Conservation (phyloP, 2,329 filamentous ascomycete species). For the Colletotrichum falcatum region DNA sequence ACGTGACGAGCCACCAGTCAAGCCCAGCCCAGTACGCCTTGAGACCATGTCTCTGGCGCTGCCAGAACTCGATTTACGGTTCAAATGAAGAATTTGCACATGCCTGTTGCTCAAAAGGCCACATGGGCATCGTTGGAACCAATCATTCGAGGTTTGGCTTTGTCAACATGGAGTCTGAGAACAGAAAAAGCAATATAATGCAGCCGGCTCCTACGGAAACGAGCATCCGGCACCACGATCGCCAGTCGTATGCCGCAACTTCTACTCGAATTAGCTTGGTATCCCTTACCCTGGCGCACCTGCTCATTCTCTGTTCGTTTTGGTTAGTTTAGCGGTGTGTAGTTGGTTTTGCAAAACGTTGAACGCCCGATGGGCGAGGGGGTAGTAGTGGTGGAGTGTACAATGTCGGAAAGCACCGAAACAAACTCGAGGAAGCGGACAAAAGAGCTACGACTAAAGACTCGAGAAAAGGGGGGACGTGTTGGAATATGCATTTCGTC, state of each 20-base stretch:
- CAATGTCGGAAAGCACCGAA: not conserved
- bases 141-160: conserved; percentile 15
- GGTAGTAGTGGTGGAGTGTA: conserved; percentile 4
- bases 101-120: conserved; percentile 2
- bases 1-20: conserved; percentile 1
- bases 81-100: conserved; percentile 34
- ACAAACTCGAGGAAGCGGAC: not conserved
- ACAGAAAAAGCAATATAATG: conserved; percentile 33
- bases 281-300: not conserved
- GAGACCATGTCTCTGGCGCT: conserved; percentile 2
- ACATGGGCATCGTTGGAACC: not conserved
- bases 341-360: conserved; percentile 13
- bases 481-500: not conserved
- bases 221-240: conserved; percentile 27
- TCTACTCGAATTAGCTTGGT: conserved; percentile 17
- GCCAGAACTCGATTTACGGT: conserved; percentile 18
- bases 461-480: not conserved
- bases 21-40: conserved; percentile 9
- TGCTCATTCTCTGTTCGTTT: not conserved
- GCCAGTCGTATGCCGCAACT: conserved; percentile 32
- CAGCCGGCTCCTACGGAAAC: conserved; percentile 27
- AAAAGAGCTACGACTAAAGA: not conserved
- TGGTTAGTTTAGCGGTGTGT: conserved; percentile 25
- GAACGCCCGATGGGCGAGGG: not conserved
- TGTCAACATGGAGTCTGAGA: conserved; percentile 27